Evolutionary conservation across 441 rosid genomes (phyloP), one percentile per base, ranked within the genome.

Genomic region (Erysimum pusillum): DNA sequence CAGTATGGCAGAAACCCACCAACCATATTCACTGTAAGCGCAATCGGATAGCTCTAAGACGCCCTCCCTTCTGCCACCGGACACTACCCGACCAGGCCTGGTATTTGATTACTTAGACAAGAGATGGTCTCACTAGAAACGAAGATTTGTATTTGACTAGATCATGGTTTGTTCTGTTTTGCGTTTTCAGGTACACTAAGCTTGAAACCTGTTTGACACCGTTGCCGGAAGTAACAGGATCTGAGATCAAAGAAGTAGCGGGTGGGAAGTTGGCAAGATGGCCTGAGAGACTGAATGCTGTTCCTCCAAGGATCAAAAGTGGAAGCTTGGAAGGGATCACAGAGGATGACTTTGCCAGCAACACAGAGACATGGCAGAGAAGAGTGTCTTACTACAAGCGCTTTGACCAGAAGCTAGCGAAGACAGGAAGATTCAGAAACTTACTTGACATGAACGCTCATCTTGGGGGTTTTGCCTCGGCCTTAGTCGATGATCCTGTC

Each of bases 391-490:
- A 85, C 74, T 87, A 89, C 78, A 89, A 87, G 77, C 63, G 59
- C 2, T 68, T 83, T 36, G 89, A 87, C 52, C 36, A 63, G 59
- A 83, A 86, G 59, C 78, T 89, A 17, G 86, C 87, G 0, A 77
- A 83, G 67, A 63, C 56, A 0, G 89, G 90, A 18, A 78, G 89
- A 71, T 89, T 85, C 80, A 83, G 91, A 6, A 87, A 87, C 69
- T 59, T 87, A 81, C 87, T 89, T 14, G 94, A 87, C 72, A 89
- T 89, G 91, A 87, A 89, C 18, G 69, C 91, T 67, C 9, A 86
- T 69, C 73, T 86, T 9, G 91, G 90, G 9, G 90, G 94, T 45
- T 86, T 89, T 4, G 89, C 91, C 2, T 80, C 91, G 0, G 91
- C 91, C 0, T 65, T 87, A 3, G 77, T 67, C 0, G 82, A 79